Evolutionary conservation across 2,329 filamentous ascomycete species (phyloP).

Genomic region (Immersiporthe knoxdaviesiana): DNA sequence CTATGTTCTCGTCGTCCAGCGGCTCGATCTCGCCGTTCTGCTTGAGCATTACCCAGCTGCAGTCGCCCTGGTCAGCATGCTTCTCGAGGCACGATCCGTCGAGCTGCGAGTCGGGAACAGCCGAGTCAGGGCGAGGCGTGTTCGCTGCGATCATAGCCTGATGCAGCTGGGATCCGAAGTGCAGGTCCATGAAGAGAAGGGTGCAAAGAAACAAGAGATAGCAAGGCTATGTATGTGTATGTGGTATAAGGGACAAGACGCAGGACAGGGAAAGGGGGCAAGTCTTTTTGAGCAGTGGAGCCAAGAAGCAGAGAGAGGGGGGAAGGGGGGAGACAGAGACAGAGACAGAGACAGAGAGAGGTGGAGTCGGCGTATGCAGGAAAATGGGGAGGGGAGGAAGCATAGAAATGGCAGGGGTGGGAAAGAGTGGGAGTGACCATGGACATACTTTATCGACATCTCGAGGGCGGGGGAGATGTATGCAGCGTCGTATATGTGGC

Average conservation of each 20-base stretch:
- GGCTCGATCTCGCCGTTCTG: constrained; percentile 75
- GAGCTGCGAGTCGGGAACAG: neutral
- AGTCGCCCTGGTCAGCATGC: constrained; percentile 56
- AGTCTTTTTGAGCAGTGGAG: constrained; percentile 10
- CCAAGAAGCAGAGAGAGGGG: constrained; percentile 13
- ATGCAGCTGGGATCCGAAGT: constrained; percentile 26
- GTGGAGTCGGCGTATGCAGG: constrained; percentile 15
- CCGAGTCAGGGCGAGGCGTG: constrained; percentile 42
- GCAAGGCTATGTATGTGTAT: neutral
- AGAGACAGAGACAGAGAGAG: constrained; percentile 3
- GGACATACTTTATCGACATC: constrained; percentile 61
- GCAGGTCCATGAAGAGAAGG: constrained; percentile 20
- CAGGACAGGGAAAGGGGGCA: neutral
- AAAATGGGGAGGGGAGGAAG: constrained; percentile 18
- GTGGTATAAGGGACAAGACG: neutral
- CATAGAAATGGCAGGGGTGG: constrained; percentile 15
- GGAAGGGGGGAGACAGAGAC: neutral
- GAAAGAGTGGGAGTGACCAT: constrained; percentile 20
- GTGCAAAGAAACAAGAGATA: constrained; percentile 26
- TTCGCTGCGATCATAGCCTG: constrained; percentile 46
- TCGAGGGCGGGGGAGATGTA: constrained; percentile 38
- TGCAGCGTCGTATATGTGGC: constrained; percentile 7
- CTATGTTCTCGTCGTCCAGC: constrained; percentile 79
- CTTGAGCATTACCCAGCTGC: constrained; percentile 90
- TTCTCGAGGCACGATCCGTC: constrained; percentile 43